phyloP scores from a whole-genome alignment of 2,329 filamentous ascomycete genomes.

The Dothidotthia symphoricarpi region DNA sequence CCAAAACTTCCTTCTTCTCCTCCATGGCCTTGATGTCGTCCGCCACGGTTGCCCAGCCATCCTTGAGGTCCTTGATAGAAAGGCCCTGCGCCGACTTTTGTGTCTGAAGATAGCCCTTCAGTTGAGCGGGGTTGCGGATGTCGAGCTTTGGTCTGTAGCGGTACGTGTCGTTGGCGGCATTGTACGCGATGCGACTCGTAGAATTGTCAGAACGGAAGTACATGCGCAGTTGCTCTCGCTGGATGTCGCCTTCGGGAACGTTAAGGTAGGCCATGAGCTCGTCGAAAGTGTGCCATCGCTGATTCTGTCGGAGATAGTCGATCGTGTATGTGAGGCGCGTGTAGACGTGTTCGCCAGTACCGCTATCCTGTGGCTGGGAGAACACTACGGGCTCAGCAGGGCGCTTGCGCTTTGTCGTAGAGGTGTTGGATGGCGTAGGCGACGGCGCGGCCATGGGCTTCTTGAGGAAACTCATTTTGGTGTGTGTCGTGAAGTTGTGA shows the following conservation, averaged over 20 bases:
- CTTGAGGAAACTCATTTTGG: constrained; percentile 39
- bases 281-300: constrained; percentile 64
- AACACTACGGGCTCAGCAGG: constrained; percentile 57
- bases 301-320: constrained; percentile 59
- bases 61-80: constrained; percentile 85
- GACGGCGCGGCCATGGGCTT: constrained; percentile 46
- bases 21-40: constrained; percentile 77
- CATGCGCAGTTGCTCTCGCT: constrained; percentile 57
- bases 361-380: constrained; percentile 74
- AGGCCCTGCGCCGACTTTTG: constrained; percentile 80
- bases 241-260: constrained; percentile 61
- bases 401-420: constrained; percentile 57
- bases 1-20: constrained; percentile 72
- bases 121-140: constrained; percentile 72
- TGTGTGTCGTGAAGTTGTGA: not conserved
- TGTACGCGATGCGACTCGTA: constrained; percentile 60
- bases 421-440: constrained; percentile 53
- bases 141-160: constrained; percentile 80
- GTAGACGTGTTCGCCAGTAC: constrained; percentile 75
- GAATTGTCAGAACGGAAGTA: constrained; percentile 61
- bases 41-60: constrained; percentile 88
- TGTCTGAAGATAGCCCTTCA: constrained; percentile 76
- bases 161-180: constrained; percentile 66
- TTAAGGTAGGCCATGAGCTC: constrained; percentile 81
- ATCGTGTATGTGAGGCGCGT: constrained; percentile 87